A percentile compares a stretch with the other conserved stretches of the same genome.
These are phyloP conservation scores for Chaetomium globosum DNA, from an alignment of 2,329 filamentous ascomycete genomes.

Conservation along the genomic window DNA sequence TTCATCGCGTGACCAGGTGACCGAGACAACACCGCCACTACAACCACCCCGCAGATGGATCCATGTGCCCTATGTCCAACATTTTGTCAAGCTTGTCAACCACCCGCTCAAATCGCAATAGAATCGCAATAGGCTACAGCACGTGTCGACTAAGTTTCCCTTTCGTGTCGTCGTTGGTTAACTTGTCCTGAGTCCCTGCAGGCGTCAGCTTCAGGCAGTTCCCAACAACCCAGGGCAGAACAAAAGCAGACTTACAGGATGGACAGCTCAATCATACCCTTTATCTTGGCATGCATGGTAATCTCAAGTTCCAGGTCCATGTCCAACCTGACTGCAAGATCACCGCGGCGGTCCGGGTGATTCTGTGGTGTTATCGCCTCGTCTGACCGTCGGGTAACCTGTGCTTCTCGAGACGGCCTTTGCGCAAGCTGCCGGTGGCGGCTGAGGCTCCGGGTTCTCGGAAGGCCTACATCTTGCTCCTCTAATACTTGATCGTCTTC, in stretches of 20 bases:
- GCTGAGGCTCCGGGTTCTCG: neutral
- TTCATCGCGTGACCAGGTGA: conserved; percentile 30
- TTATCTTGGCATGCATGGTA: conserved; percentile 34
- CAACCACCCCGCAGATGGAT: neutral
- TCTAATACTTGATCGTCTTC: neutral
- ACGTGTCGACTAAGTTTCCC: neutral
- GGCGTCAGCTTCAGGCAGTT: neutral
- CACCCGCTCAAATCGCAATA: neutral
- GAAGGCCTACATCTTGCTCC: neutral
- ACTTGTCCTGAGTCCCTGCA: conserved; percentile 14
- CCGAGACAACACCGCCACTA: conserved; percentile 20
- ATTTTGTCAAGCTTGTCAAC: neutral
- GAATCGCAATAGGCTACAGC: neutral
- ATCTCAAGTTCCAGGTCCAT: conserved; percentile 37
- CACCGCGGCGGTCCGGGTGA: conserved; percentile 24
- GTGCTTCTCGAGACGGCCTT: neutral
- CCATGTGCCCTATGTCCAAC: neutral
- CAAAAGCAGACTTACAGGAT: conserved; percentile 29
- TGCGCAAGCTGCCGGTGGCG: conserved; percentile 1
- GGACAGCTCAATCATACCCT: conserved; percentile 31
- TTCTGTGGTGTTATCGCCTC: conserved; percentile 5
- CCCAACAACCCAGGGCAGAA: too few species aligned
- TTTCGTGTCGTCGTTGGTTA: neutral
- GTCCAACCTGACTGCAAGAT: conserved; percentile 33
- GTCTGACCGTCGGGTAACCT: neutral